Evolutionary conservation across 2,329 filamentous ascomycete genomes (phyloP), one percentile per base, ranked within the genome.

Genomic region (Aspergillus fischeri): DNA sequence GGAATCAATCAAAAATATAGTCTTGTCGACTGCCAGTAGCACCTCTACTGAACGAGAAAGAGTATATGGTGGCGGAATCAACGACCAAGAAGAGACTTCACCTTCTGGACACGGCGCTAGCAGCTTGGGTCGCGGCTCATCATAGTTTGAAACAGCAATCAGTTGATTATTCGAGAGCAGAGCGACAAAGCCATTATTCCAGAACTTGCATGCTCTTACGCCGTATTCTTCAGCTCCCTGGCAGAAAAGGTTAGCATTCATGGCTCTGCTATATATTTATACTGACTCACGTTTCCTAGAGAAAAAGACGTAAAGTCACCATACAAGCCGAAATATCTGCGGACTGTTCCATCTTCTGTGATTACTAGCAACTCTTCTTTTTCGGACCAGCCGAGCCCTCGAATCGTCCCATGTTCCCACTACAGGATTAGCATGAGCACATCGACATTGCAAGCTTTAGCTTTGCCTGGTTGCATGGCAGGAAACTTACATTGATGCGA

Each of bases 271-370:
- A 24, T 24, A 17, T 17, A 7, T 1, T 14, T 5, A 47, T 11
- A 14, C 24, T 21, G 51, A 38, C 74, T 60, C 72, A 82, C 84
- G 73, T 95, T 88, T 54, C 93, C 94, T 0, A 99, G 80, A 1
- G 90, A 92, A 74, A 97, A 99, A 57, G 96, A 92, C 17, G 88
- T 91, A 71, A 99, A 99, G 71, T 97, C 93, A 60, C 89, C 91
- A 72, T 96, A 90, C n/a, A 99, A 78, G 68, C 94, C 90, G 72
- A 92, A 86, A 70, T 92, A 97, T 73, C 91, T 94, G 59, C 92
- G 84, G 47, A 97, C 93, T 1, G 87, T 93, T 25, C 94, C 94
- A 69, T 99, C 93, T 53, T 89, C 85, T 9, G 92, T 91, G 52
- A 97, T 86, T 0, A 97, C 89, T 3, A 99, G 79, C 49, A 99